A percentile compares a stretch with the other conserved stretches of the same genome.
Conservation (phyloP, 2,329 filamentous ascomycete genomes). For the Cordyceps tenuipes region DNA sequence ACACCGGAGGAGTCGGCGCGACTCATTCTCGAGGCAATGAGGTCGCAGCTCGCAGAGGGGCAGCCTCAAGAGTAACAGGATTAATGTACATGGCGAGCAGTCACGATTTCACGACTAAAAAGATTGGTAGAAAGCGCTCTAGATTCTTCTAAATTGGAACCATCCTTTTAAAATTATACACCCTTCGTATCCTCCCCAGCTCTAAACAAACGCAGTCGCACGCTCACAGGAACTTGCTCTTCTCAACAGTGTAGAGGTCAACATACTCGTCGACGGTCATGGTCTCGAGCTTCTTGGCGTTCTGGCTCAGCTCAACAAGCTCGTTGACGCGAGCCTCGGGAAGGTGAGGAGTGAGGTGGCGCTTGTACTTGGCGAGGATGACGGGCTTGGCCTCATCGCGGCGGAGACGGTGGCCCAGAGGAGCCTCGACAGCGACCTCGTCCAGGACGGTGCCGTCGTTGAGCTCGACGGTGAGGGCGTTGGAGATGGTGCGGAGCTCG, state of each 20-base stretch:
- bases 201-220: not conserved
- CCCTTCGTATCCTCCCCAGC: not conserved
- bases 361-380: slow-evolving; percentile 91
- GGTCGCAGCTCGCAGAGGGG: not conserved
- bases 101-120: not conserved
- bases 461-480: slow-evolving; percentile 88
- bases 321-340: slow-evolving; percentile 68
- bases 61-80: not conserved
- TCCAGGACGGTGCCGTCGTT: slow-evolving; percentile 89
- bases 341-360: slow-evolving; percentile 81
- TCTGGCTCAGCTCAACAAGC: slow-evolving; percentile 70
- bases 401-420: slow-evolving; percentile 82
- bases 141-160: slow-evolving; percentile 1
- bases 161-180: slow-evolving; percentile 3
- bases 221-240: slow-evolving; percentile 48
- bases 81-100: not conserved
- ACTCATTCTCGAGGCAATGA: slow-evolving; percentile 13
- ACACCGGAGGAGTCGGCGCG: slow-evolving; percentile 15
- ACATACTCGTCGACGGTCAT: slow-evolving; percentile 90
- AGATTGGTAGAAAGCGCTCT: not conserved
- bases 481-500: slow-evolving; percentile 87
- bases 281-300: slow-evolving; percentile 65
- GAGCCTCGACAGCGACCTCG: slow-evolving; percentile 88
- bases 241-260: slow-evolving; percentile 63
- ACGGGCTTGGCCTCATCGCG: slow-evolving; percentile 97